phyloP scores from a whole-genome alignment of 306 rosid genomes.

The Cicer bijugum region DNA sequence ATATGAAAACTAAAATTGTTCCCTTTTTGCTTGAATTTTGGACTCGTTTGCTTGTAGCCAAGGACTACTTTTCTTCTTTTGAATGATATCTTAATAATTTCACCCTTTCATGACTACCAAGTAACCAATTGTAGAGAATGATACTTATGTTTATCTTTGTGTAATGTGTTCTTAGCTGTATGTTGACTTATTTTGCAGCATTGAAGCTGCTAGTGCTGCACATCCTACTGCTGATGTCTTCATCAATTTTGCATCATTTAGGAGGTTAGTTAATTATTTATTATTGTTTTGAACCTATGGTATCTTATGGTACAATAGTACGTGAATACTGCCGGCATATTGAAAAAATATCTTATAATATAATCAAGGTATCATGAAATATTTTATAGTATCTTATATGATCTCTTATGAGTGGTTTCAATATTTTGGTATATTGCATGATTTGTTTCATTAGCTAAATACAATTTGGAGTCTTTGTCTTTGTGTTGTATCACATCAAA shows the following conservation, averaged over 20 bases:
- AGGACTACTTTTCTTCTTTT: background rate
- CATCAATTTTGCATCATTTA: slow-evolving; percentile 94
- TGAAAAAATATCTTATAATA: background rate
- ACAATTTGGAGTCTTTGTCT: slow-evolving; percentile 9
- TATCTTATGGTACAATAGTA: slow-evolving; percentile 15
- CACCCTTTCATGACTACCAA: slow-evolving; percentile 11
- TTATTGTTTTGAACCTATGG: slow-evolving; percentile 21
- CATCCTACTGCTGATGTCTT: slow-evolving; percentile 99
- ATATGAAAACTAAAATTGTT: slow-evolving; percentile 9
- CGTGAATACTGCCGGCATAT: slow-evolving; percentile 11
- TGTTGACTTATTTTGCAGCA: slow-evolving; percentile 60
- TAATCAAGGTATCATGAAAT: background rate
- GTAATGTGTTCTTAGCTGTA: slow-evolving; percentile 42
- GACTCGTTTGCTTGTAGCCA: slow-evolving; percentile 13
- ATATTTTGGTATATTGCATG: slow-evolving; percentile 5
- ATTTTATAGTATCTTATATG: background rate
- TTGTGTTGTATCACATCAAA: slow-evolving; percentile 17
- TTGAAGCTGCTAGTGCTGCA: slow-evolving; percentile 94
- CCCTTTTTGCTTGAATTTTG: slow-evolving; percentile 21
- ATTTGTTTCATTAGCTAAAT: slow-evolving; percentile 5
- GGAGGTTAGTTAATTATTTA: slow-evolving; percentile 65
- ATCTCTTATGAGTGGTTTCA: slow-evolving; percentile 19
- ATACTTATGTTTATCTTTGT: slow-evolving; percentile 17
- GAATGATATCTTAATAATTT: slow-evolving; percentile 30
- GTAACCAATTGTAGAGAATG: slow-evolving; percentile 37